Percentiles rank a stretch among this genome's conserved stretches.
These are phyloP conservation scores for Fistulifera solaris DNA, from an alignment of 108 stramenopile genomes.

Conservation along the genomic window DNA sequence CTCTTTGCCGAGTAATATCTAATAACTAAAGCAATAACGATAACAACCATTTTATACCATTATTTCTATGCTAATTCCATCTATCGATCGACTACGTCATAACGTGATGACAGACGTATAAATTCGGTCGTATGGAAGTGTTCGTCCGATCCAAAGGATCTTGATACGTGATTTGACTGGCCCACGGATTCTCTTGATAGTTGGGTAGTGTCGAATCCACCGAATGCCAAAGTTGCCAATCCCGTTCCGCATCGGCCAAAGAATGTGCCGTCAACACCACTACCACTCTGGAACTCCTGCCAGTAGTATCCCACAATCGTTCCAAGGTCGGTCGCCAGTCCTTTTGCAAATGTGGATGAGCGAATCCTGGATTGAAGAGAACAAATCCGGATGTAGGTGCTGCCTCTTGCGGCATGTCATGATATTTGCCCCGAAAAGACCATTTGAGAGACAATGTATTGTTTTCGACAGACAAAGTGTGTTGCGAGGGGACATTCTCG, in stretches of 20 bases:
- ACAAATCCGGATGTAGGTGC: constrained; percentile 23
- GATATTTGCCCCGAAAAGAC: constrained; percentile 24
- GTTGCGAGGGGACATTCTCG: constrained; percentile 15
- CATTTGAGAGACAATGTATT: constrained; percentile 12
- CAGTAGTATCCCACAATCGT: constrained; percentile 21
- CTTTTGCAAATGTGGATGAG: constrained; percentile 62
- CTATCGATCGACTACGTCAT: too few species aligned
- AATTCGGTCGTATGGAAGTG: constrained; percentile 53
- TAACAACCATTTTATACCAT: too few species aligned
- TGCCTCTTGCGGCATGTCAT: constrained; percentile 11
- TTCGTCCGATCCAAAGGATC: constrained; percentile 62
- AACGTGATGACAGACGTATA: neutral
- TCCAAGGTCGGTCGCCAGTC: constrained; percentile 62
- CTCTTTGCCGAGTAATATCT: constrained; percentile 56
- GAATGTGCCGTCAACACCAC: constrained; percentile 77
- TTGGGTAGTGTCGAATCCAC: neutral
- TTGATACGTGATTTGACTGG: constrained; percentile 56
- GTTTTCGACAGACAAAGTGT: neutral
- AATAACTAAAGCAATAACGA: too few species aligned
- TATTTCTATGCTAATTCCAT: too few species aligned
- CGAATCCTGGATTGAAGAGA: constrained; percentile 84
- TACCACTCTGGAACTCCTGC: constrained; percentile 11
- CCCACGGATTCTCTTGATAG: constrained; percentile 61
- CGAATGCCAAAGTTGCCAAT: constrained; percentile 21
- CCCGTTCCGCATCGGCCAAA: constrained; percentile 41